Evolutionary conservation across 2,329 filamentous ascomycete species (phyloP), one percentile per base, ranked within the genome.

Genomic region (Colletotrichum graminicola): DNA sequence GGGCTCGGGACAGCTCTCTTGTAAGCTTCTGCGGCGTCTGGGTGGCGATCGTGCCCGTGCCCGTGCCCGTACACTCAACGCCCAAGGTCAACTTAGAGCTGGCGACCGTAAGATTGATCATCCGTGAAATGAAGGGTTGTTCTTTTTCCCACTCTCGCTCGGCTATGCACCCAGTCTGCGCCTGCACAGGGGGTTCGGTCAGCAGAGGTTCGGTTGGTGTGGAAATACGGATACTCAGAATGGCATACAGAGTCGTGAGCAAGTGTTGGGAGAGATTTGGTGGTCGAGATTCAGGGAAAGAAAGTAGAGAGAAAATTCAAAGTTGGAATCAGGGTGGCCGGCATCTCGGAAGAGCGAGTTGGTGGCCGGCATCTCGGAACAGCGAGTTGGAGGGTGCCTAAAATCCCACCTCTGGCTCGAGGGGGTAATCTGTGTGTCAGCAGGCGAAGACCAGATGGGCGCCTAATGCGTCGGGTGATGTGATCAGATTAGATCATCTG

Each of bases 401-500:
- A 49, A 45, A 59, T 47, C 34, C 36, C n/a, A 39, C 39, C 39
- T 51, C 54, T 59, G 45, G 45, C 45, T 59, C 61, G 6, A 47
- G 36, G 43, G 43, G 43, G 43, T 10, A 62, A 10, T n/a, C 43
- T 39, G n/a, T 34, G 29, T 52, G 60, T 62, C 64, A 62, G 60
- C 67, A 57, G 60, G 59, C 55, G 66, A 66, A 1, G n/a, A 55
- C 47, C 18, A 32, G 52, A 62, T 32, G 32, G 26, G 16, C 21
- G 47, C 21, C n/a, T 43, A 59, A 21, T 43, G 43, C 45, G 54
- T 62, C 51, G 51, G 32, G 45, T 54, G 59, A 63, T 68, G 45
- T 54, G 59, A 63, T 68, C 69, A 68, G 69, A 71, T 71, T 71
- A 71, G 69, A 71, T 71, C 69, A 71, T 71, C 69, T 71, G 69